Evolutionary conservation across 164 flowering plant species (phyloP).

Genomic region (Macadamia tetraphylla): DNA sequence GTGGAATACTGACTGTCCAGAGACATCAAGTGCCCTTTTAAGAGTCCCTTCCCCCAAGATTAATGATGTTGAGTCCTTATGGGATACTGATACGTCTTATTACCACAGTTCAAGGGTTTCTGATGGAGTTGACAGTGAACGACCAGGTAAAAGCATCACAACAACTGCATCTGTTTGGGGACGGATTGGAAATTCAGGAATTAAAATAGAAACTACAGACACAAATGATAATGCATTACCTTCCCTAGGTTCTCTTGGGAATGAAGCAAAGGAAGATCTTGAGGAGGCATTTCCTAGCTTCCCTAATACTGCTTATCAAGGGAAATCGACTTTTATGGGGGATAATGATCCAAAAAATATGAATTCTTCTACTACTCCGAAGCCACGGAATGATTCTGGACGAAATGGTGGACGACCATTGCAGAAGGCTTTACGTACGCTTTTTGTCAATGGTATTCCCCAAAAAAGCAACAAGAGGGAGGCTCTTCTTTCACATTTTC

Average conservation of each 20-base stretch:
- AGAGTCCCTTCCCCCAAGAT: constrained; percentile 39
- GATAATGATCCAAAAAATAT: constrained; percentile 24
- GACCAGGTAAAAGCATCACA: constrained; percentile 23
- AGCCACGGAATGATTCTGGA: constrained; percentile 26
- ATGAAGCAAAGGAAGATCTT: constrained; percentile 31
- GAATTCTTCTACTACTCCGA: constrained; percentile 27
- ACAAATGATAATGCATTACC: constrained; percentile 26
- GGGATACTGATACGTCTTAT: constrained; percentile 42
- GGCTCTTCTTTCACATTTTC: constrained; percentile 79
- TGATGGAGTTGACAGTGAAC: constrained; percentile 35
- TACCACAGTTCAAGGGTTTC: constrained; percentile 19
- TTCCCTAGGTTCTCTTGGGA: constrained; percentile 28
- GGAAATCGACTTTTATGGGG: constrained; percentile 31
- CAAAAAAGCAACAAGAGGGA: constrained; percentile 64
- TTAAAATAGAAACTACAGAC: constrained; percentile 33
- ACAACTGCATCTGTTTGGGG: constrained; percentile 58
- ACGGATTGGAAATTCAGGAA: constrained; percentile 42
- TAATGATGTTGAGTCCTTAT: constrained; percentile 37
- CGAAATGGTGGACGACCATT: constrained; percentile 37
- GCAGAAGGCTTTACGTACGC: constrained; percentile 70
- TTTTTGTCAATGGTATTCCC: constrained; percentile 86
- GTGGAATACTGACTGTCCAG: constrained; percentile 61
- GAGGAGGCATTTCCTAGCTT: constrained; percentile 22
- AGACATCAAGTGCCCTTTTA: constrained; percentile 42
- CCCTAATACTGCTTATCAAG: constrained; percentile 28